phyloP scores from a whole-genome alignment of 768 basidiomycete species.

The Tylopilus plumbeoviolaceoides region DNA sequence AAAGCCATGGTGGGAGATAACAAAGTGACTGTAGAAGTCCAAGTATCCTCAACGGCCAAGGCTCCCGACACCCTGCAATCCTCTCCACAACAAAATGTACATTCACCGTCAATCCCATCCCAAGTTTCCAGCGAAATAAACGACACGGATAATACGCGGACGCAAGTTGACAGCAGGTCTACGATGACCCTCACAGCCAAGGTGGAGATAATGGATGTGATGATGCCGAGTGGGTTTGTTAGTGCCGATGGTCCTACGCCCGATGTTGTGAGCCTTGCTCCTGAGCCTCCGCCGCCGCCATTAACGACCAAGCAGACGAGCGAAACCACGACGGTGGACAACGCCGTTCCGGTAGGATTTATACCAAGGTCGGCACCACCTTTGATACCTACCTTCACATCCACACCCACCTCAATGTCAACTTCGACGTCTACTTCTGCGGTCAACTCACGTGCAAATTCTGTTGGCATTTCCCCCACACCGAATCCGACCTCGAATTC shows the following conservation, averaged over 20 bases:
- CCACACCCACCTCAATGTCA: constrained; percentile 15
- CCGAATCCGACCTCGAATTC: constrained; percentile 1
- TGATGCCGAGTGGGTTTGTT: constrained; percentile 18
- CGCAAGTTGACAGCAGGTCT: constrained; percentile 3
- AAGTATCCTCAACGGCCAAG: neutral
- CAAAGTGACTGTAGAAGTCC: neutral
- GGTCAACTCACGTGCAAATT: constrained; percentile 25
- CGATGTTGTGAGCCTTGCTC: constrained; percentile 25
- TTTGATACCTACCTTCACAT: constrained; percentile 9
- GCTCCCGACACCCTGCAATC: neutral
- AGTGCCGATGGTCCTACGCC: constrained; percentile 16
- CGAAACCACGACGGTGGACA: constrained; percentile 10
- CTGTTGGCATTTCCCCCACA: constrained; percentile 15
- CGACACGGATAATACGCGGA: constrained; percentile 6
- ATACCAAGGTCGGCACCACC: neutral
- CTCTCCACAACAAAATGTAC: neutral
- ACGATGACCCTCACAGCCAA: constrained; percentile 20
- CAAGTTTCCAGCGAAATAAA: constrained; percentile 1
- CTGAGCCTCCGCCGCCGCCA: constrained; percentile 32
- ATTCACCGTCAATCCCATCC: neutral
- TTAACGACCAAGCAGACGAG: constrained; percentile 22
- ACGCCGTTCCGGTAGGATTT: neutral
- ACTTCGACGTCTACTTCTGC: constrained; percentile 22
- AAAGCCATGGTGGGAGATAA: neutral
- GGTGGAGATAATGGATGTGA: constrained; percentile 23